Conservation (phyloP, 2,329 filamentous ascomycete genomes). For the Diplodia corticola region DNA sequence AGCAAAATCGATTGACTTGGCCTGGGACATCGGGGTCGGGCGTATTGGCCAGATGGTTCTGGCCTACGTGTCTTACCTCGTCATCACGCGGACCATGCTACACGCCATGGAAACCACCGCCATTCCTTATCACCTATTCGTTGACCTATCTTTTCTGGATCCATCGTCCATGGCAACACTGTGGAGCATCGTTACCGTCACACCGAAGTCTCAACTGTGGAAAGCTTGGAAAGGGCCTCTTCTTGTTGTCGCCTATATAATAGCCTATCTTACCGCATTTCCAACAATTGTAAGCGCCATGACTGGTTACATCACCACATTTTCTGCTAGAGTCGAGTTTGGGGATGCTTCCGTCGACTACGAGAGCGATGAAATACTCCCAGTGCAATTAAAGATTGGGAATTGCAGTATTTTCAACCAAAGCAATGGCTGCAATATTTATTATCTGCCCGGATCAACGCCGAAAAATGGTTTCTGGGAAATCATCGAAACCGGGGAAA, state of each 20-base stretch:
- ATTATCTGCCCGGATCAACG: no score
- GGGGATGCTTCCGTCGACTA: not conserved
- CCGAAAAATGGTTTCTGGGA: not conserved
- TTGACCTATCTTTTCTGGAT: not conserved
- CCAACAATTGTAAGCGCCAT: not conserved
- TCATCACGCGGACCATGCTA: not conserved
- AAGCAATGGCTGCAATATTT: not conserved
- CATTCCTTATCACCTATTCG: not conserved
- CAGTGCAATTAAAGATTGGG: not conserved
- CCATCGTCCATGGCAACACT: not conserved
- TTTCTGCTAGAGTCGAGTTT: not conserved
- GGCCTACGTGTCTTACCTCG: not conserved
- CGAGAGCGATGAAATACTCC: accelerated
- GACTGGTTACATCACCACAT: not conserved
- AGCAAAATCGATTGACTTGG: not conserved
- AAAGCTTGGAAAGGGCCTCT: not conserved
- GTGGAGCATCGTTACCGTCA: not conserved
- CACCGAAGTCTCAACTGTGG: not conserved
- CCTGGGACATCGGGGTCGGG: not conserved
- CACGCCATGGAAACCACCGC: not conserved
- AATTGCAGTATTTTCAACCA: not conserved
- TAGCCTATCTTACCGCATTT: not conserved
- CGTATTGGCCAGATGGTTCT: not conserved
- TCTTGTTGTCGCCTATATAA: not conserved
- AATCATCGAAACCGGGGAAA: not conserved